Evolutionary conservation across 331 rosid species (phyloP).

Genomic region (Spiraea crenata): DNA sequence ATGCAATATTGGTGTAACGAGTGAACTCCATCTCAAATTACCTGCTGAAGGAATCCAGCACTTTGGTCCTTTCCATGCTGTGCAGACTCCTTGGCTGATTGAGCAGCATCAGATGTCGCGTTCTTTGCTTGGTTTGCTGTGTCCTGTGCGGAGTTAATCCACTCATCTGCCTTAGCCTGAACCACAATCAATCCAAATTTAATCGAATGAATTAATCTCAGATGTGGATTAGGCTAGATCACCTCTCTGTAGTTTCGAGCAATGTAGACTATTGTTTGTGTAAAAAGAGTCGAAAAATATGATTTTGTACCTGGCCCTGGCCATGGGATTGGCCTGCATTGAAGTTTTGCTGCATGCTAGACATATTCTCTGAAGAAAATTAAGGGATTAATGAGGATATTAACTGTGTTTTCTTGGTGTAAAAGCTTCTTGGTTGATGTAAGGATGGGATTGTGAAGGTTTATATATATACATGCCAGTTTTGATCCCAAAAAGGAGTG

Average conservation of each 20-base stretch:
- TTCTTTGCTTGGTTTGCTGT: slow-evolving; percentile 38
- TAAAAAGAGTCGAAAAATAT: too few species aligned
- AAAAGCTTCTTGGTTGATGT: not conserved
- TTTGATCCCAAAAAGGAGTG: not conserved
- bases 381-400: not conserved
- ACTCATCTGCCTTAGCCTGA: slow-evolving; percentile 46
- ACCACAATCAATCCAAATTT: not conserved
- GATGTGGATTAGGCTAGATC: too few species aligned
- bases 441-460: not conserved
- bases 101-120: slow-evolving; percentile 35
- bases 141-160: slow-evolving; percentile 31
- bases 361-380: slow-evolving; percentile 15
- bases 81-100: slow-evolving; percentile 37
- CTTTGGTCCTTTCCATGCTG: slow-evolving; percentile 44
- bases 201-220: not conserved
- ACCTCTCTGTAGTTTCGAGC: too few species aligned
- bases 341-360: slow-evolving; percentile 31
- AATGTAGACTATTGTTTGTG: too few species aligned
- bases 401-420: not conserved
- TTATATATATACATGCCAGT: slow-evolving; percentile 11
- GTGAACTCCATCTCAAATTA: too few species aligned
- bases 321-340: slow-evolving; percentile 31
- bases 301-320: slow-evolving; percentile 25
- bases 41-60: slow-evolving; percentile 65
- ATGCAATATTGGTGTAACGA: too few species aligned